phyloP scores from a whole-genome alignment of 768 basidiomycete genomes.

The Panaeolus cyanescens region DNA sequence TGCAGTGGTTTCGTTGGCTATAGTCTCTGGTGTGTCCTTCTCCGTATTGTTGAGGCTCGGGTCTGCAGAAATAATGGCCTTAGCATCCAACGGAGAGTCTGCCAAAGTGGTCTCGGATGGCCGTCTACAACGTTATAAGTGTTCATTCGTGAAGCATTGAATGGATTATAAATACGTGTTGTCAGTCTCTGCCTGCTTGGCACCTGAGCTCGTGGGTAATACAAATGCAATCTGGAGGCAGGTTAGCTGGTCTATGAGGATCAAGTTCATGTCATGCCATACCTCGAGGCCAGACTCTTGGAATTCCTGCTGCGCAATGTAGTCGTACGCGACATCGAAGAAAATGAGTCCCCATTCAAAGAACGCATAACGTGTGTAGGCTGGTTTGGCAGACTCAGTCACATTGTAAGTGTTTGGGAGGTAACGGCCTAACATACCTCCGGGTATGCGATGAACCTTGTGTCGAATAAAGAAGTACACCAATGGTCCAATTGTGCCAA shows the following conservation, averaged over 20 bases:
- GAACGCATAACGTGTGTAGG: constrained; percentile 84
- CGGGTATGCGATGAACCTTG: constrained; percentile 76
- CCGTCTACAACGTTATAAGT: not conserved
- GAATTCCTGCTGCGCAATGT: constrained; percentile 64
- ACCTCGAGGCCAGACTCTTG: constrained; percentile 55
- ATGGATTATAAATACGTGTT: constrained; percentile 39
- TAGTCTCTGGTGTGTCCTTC: not conserved
- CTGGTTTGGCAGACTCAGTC: constrained; percentile 34
- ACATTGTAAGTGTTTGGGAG: not conserved
- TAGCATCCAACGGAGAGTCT: not conserved
- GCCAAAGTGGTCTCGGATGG: not conserved
- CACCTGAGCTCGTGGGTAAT: constrained; percentile 16
- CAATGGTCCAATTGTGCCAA: constrained; percentile 67
- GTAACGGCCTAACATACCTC: constrained; percentile 53
- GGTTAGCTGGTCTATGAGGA: not conserved
- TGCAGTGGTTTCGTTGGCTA: not conserved
- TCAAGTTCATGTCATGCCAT: constrained; percentile 13
- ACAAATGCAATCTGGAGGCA: constrained; percentile 7
- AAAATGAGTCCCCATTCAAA: constrained; percentile 87
- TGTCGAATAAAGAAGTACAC: constrained; percentile 87
- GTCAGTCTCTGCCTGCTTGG: constrained; percentile 6
- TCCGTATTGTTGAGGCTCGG: too few species aligned
- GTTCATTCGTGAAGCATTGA: constrained; percentile 39
- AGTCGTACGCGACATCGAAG: constrained; percentile 73
- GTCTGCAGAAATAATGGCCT: not conserved